Conservation (phyloP, 495 filamentous ascomycete species). For the Schizothecium vesticola region DNA sequence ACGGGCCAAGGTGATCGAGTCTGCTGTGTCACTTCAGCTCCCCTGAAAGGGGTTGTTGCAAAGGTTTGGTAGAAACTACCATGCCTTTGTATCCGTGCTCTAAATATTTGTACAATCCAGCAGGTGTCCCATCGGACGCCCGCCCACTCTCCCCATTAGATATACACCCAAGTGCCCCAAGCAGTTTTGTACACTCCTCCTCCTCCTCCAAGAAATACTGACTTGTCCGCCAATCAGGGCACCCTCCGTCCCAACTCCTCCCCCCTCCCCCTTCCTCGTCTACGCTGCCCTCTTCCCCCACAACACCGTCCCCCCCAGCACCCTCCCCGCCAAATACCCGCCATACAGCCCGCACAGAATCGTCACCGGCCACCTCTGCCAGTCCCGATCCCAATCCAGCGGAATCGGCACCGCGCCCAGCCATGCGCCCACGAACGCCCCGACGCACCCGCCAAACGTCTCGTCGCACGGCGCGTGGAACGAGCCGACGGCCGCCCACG, state of each 20-base stretch:
- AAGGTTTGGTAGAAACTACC: not conserved
- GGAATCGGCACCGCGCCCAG: slow-evolving; percentile 88
- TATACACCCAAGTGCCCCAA: not conserved
- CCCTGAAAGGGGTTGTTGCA: not conserved
- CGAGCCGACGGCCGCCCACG: slow-evolving; percentile 67
- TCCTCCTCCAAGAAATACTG: too few relatives aligned
- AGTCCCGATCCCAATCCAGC: slow-evolving; percentile 89
- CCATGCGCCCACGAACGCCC: slow-evolving; percentile 63
- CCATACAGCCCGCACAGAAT: slow-evolving; percentile 49
- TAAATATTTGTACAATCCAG: not conserved
- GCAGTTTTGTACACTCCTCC: not conserved
- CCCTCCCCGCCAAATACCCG: slow-evolving; percentile 34
- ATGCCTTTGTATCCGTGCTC: not conserved
- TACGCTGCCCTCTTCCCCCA: slow-evolving; percentile 37
- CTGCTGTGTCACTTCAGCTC: not conserved
- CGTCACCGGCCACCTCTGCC: slow-evolving; percentile 97
- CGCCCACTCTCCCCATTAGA: not conserved
- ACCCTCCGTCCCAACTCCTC: not conserved
- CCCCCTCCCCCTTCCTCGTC: not conserved
- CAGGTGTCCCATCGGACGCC: too few relatives aligned
- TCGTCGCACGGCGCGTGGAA: slow-evolving; percentile 58
- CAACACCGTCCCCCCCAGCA: slow-evolving; percentile 34
- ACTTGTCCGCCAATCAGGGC: not conserved
- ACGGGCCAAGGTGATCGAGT: not conserved
- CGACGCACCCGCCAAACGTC: slow-evolving; percentile 60